Conservation (phyloP, 305 asterid species). For the Fraxinus nigra region DNA sequence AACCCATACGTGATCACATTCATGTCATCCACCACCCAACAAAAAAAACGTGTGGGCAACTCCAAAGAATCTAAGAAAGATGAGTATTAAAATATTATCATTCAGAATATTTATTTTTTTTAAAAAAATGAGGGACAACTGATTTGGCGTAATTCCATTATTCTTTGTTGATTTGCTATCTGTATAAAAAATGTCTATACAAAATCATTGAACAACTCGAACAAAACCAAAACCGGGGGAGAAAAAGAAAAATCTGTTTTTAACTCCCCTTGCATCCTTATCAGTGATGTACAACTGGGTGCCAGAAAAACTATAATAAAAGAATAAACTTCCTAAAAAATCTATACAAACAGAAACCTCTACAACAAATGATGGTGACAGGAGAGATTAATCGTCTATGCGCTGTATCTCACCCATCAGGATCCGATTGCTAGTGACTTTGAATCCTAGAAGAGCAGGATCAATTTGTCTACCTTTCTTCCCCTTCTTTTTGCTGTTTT, state of each 20-base stretch:
- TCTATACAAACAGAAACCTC: background rate
- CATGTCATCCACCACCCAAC: background rate
- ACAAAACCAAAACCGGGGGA: background rate
- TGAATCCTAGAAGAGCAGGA: conserved; percentile 97
- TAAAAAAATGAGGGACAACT: background rate
- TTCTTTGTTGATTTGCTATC: background rate
- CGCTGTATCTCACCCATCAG: conserved; percentile 99
- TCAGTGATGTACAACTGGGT: background rate
- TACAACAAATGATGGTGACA: background rate
- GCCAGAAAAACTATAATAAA: background rate
- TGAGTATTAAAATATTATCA: background rate
- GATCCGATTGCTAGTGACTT: conserved; percentile 95
- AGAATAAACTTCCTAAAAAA: background rate
- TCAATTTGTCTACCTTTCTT: conserved; percentile 95
- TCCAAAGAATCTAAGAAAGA: background rate
- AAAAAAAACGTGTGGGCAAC: background rate
- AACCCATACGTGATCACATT: background rate
- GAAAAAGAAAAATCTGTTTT: background rate
- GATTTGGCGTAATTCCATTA: background rate
- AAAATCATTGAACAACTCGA: background rate
- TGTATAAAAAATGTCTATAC: background rate
- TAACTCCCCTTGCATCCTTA: background rate
- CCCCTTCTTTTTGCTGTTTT: conserved; percentile 82
- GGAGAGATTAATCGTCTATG: conserved; percentile 56
- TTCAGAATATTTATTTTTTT: background rate